A percentile compares a stretch with the other conserved stretches of the same genome.
These are phyloP conservation scores for Kentomonas sorsogonicus DNA, from an alignment of 208 protist species.

Conservation along the genomic window DNA sequence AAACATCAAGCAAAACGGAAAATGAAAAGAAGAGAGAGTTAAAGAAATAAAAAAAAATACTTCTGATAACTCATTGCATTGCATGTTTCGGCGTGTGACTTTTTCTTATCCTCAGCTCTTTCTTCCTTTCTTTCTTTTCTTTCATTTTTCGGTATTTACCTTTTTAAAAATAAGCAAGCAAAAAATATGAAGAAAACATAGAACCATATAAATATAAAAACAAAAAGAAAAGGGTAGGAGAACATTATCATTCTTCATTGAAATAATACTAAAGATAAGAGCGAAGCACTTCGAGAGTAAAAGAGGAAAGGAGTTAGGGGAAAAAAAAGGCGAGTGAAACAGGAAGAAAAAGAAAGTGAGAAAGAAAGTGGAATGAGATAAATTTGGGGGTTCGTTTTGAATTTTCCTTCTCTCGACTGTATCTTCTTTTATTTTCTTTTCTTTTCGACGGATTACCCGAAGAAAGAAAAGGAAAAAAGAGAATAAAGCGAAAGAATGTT, in stretches of 20 bases:
- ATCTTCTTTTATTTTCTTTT: too few species aligned
- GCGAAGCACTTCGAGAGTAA: slow-evolving; percentile 4
- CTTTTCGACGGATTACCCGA: background rate
- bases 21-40: slow-evolving; percentile 6
- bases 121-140: slow-evolving; percentile 2
- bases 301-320: background rate
- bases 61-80: background rate
- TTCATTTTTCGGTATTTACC: slow-evolving; percentile 10
- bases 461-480: slow-evolving; percentile 15
- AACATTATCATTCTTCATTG: slow-evolving; percentile 7
- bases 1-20: background rate
- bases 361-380: slow-evolving; percentile 1
- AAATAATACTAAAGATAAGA: slow-evolving; percentile 10
- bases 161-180: slow-evolving; percentile 1
- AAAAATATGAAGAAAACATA: slow-evolving; percentile 11
- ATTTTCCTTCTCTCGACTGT: too few species aligned
- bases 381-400: too few species aligned
- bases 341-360: slow-evolving; percentile 16
- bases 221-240: slow-evolving; percentile 21
- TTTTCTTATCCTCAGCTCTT: background rate
- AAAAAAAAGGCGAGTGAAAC: slow-evolving; percentile 14
- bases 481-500: too few species aligned
- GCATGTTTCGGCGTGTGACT: background rate
- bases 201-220: slow-evolving; percentile 1
- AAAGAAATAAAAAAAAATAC: slow-evolving; percentile 13